These are phyloP conservation scores for Francoa sonchifolia DNA, from an alignment of 441 rosid species.

Conservation along the genomic window DNA sequence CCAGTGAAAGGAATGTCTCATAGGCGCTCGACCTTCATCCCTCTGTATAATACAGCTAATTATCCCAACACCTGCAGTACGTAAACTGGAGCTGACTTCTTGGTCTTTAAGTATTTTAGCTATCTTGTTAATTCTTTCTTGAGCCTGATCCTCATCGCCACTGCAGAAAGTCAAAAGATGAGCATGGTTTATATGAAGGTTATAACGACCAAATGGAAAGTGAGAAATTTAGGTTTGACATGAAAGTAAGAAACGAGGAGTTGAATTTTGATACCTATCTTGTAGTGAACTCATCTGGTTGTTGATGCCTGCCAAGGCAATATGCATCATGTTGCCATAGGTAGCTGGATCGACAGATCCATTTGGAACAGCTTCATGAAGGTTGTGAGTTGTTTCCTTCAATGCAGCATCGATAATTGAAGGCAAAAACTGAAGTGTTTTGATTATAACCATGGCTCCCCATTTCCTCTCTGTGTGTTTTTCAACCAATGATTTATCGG, in stretches of 20 bases:
- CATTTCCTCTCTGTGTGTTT: constrained; percentile 72
- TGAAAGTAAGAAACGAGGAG: constrained; percentile 9
- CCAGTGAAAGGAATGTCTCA: constrained; percentile 99
- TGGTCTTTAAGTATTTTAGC: constrained; percentile 91
- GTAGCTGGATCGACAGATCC: constrained; percentile 29
- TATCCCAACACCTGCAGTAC: constrained; percentile 78
- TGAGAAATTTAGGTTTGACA: constrained; percentile 1
- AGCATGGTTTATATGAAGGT: constrained; percentile 8
- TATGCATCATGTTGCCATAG: constrained; percentile 95
- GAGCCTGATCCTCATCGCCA: constrained; percentile 99
- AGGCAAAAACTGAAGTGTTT: constrained; percentile 81
- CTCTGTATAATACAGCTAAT: constrained; percentile 95
- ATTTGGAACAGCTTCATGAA: constrained; percentile 28
- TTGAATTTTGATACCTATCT: constrained; percentile 56
- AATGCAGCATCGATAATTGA: constrained; percentile 63
- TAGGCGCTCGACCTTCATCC: constrained; percentile 97
- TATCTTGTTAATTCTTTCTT: constrained; percentile 80
- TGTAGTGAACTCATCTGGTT: constrained; percentile 97
- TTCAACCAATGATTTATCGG: constrained; percentile 44
- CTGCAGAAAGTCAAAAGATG: constrained; percentile 32
- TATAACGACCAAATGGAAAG: constrained; percentile 1
- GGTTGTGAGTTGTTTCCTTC: constrained; percentile 62
- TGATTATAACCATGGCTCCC: constrained; percentile 98
- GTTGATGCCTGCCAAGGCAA: constrained; percentile 89
- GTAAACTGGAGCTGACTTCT: constrained; percentile 64